Evolutionary conservation across 2,329 filamentous ascomycete species (phyloP), one percentile per base, ranked within the genome.

Genomic region (Ophiostoma sp.): DNA sequence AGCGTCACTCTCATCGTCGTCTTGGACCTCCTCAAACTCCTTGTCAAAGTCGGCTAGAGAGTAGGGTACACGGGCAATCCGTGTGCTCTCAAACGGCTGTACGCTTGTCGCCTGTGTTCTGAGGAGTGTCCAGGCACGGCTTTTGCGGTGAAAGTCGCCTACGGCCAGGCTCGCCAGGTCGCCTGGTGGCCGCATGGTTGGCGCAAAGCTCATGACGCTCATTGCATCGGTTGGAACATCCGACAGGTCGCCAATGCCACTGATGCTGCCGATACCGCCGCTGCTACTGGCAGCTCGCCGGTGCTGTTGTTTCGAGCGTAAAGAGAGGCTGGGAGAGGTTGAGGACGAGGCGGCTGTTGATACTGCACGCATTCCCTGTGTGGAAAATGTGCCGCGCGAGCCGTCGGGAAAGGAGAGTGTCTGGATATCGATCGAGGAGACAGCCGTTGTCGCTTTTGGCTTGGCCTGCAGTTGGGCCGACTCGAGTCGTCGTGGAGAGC

Each of bases 151-250:
- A 48, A 91, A 82, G 31, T 93, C 90, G 57, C 93, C 92, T 11
- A 90, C 90, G 63, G 97, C 87, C 25, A 98, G 85, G 79, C 95
- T 97, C 74, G 94, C 94, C 33, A 93, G 88, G 76, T 98, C 94
- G 3, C 90, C 90, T 0, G 86, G 86, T 22, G 85, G 87, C 52
- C 87, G 90, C 82, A 86, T 83, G 6, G 87, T 91, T 0, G 90
- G 90, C 42, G 89, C 87, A 78, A 88, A 88, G 82, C 91, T 93
- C 81, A 86, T 86, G 73, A 93, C 80, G 79, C 91, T 93, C 76
- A 88, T 88, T 73, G 93, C 80, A 78, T 91, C 93, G 75, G 87
- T 88, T 69, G 91, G 89, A 69, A 80, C 84, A 76, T 91, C 78
- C 75, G 77, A 45, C n/a, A 68, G 39, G 11, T 70, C 73, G 22